Base-by-base conservation (phyloP, 2,329 filamentous ascomycete genomes). In the Sporothrix globosa region DNA sequence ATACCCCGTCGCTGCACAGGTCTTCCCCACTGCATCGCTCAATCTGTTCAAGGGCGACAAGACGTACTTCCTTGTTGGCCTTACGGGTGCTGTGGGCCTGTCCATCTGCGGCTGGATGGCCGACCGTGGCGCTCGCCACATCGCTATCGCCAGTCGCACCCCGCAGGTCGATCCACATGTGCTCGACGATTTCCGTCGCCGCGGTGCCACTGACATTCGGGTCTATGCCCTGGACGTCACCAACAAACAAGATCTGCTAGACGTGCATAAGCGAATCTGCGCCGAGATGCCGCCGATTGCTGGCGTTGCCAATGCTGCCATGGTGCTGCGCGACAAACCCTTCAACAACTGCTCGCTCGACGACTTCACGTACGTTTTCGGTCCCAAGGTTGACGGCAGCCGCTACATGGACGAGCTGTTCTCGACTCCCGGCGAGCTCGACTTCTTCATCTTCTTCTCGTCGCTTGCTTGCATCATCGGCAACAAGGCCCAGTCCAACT, bases 61-160 rank as follows among this genome's bases (percentile, higher is more conserved):
- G 3, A 83, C 83, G 0, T 86, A 86, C 74, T 76, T 86, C 65
- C 79, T 86, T 50, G 81, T 86, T 21, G 84, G 85, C 17, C 83
- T 84, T n/a, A 83, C 83, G 0, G 84, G 84, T 46, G 84, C 83
- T 30, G 78, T 86, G 13, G 84, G 84, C 6, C 80, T 82, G 52
- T 83, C 82, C 70, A 82, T 87, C 76, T 77, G 83, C 13, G 79
- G 79, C 7, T 83, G 83, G 80, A 84, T 87, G 83, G 79, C 83
- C 7, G 77, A 77, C 54, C 80, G 81, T 19, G 85, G 85, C 1
- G 85, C 84, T 6, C 78, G 79, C 11, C 80, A 83, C 71, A 76
- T 87, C 21, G 80, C 84, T 0, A 79, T 86, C 4, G 82, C 79
- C 67, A 84, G 82, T 2, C 81, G 78, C 21, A 75, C 78, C 2